A percentile compares a stretch with the other conserved stretches of the same genome.
Evolutionary conservation across 345 rosid genomes (phyloP).

Genomic region (Citropsis articulata): DNA sequence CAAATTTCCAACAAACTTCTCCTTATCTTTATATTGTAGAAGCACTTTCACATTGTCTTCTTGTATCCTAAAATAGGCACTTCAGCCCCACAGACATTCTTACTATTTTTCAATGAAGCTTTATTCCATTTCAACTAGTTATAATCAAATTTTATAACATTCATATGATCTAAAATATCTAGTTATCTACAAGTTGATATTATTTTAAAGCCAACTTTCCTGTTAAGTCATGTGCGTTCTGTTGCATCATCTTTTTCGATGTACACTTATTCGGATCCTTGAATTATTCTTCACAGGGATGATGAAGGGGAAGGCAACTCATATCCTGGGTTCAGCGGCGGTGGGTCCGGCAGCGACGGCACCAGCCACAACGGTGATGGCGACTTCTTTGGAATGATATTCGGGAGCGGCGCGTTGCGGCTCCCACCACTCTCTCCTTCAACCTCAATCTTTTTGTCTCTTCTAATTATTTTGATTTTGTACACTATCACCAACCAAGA

Average conservation of each 20-base stretch:
- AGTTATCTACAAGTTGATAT: background rate
- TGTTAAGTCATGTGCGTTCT: background rate
- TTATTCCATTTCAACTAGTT: background rate
- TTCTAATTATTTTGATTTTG: conserved; percentile 43
- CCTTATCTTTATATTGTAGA: background rate
- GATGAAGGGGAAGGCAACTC: conserved; percentile 35
- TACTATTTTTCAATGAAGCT: too few relatives aligned
- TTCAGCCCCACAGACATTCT: too few relatives aligned
- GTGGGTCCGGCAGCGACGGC: conserved; percentile 43
- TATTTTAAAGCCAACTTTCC: background rate
- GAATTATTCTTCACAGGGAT: conserved; percentile 36
- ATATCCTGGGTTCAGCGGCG: conserved; percentile 43
- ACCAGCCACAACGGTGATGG: conserved; percentile 26
- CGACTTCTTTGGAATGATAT: conserved; percentile 63
- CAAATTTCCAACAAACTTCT: background rate
- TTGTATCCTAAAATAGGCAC: background rate
- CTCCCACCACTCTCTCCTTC: conserved; percentile 19
- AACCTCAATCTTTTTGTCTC: conserved; percentile 37
- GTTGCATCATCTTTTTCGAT: conserved; percentile 10
- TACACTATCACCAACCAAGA: conserved; percentile 30
- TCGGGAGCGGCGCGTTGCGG: conserved; percentile 48
- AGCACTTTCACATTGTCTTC: background rate
- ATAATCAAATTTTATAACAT: background rate
- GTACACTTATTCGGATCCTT: background rate
- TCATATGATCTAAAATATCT: background rate